Base-by-base conservation (phyloP, 768 basidiomycete genomes). In the Xanthoconium purpureum region DNA sequence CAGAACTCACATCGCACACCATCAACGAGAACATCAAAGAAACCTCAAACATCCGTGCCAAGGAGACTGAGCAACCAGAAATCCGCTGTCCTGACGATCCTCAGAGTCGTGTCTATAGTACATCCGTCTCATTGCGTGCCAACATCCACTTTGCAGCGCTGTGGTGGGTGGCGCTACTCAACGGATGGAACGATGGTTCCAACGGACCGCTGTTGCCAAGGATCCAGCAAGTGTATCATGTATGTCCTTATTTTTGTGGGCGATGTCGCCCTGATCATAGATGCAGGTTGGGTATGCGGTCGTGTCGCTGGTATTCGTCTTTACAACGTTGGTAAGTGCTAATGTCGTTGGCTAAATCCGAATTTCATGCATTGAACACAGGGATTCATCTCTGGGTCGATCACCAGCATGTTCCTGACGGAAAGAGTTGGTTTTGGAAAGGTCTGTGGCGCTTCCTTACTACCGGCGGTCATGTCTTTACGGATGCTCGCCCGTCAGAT, bases 251-350 rank as follows among this genome's bases (percentile, higher is more conserved):
- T 38, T 33, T 8, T 3, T 14, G 10, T 40, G 11, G 24, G n/a
- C n/a, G 20, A 28, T 39, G 20, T 28, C 3, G 8, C 14, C n/a
- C 32, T 49, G 48, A 53, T 53, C 17, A 14, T 5, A 30, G 38
- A 42, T 10, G 32, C 32, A 82, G 78, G 72, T 81, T 29, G 72
- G 73, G 14, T 84, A 78, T 62, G 70, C 77, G 1, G 52, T 78
- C 10, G 82, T 85, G 17, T 84, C 83, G 1, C 58, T 84, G n/a
- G 71, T 84, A 28, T 87, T 85, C 66, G 73, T 86, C 33, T 73
- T 75, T 50, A 71, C 73, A 39, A 77, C 74, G 48, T 36, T 78
- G 17, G 78, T 78, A 63, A 50, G 75, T 42, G 9, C 28, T 55
- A 43, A 18, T 52, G 54, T 17, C 20, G n/a, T 24, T 24, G 2